These are phyloP conservation scores for Geotrichum klebahnii DNA, from an alignment of 1,139 yeast species.

Conservation along the genomic window DNA sequence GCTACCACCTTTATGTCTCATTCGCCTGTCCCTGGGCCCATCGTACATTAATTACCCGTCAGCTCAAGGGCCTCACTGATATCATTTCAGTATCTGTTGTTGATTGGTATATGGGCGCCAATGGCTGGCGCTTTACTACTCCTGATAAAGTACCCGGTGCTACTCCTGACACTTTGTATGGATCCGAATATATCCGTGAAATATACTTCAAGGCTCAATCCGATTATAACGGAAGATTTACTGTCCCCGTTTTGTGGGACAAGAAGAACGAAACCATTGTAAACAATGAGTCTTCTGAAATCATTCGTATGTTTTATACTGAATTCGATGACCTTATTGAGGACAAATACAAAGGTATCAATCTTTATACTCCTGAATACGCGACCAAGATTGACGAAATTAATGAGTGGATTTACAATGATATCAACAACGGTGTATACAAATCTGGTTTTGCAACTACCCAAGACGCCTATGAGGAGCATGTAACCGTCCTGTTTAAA, in stretches of 20 bases:
- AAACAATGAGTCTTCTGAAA: slow-evolving; percentile 84
- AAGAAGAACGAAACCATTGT: slow-evolving; percentile 76
- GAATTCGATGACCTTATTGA: slow-evolving; percentile 57
- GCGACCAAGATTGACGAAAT: slow-evolving; percentile 63
- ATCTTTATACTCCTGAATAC: slow-evolving; percentile 59
- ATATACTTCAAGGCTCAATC: slow-evolving; percentile 73
- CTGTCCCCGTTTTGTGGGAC: slow-evolving; percentile 94
- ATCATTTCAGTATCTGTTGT: slow-evolving; percentile 62
- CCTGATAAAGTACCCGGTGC: slow-evolving; percentile 51
- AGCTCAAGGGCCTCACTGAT: slow-evolving; percentile 70
- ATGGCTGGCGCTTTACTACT: slow-evolving; percentile 80
- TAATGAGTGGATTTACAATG: slow-evolving; percentile 80
- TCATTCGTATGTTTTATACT: slow-evolving; percentile 74
- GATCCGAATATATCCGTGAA: slow-evolving; percentile 59
- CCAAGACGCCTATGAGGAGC: slow-evolving; percentile 76
- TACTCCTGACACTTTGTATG: slow-evolving; percentile 64
- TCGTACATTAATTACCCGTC: slow-evolving; percentile 69
- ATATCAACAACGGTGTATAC: slow-evolving; percentile 90
- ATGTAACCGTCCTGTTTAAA: slow-evolving; percentile 61
- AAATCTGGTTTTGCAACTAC: slow-evolving; percentile 85
- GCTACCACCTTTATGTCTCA: slow-evolving; percentile 86
- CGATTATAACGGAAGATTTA: slow-evolving; percentile 71
- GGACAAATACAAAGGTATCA: slow-evolving; percentile 48
- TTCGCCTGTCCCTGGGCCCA: slow-evolving; percentile 97
- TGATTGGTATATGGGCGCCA: slow-evolving; percentile 75